A percentile compares a stretch with the other conserved stretches of the same genome.
phyloP scores from a whole-genome alignment of 139 green algal species.

The Raphidocelis subcapitata region DNA sequence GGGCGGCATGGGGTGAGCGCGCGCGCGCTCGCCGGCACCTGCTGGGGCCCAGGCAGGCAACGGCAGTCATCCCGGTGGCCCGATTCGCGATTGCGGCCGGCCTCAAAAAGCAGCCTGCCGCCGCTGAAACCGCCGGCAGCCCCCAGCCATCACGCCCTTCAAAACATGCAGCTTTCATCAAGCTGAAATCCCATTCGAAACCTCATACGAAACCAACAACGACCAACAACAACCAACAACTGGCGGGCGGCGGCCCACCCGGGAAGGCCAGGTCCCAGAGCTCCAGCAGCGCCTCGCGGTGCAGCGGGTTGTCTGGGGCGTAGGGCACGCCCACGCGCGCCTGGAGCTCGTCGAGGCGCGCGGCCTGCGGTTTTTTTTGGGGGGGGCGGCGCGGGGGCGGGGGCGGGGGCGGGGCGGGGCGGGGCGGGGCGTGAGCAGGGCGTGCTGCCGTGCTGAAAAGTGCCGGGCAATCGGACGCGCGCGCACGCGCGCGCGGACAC shows the following conservation, averaged over 20 bases:
- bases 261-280: slow-evolving; percentile 67
- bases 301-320: slow-evolving; percentile 24
- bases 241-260: neutral
- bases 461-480: neutral
- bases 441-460: neutral
- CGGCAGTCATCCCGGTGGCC: too few species aligned
- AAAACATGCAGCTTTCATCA: too few species aligned
- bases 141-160: neutral
- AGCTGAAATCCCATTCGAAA: too few species aligned
- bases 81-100: too few species aligned
- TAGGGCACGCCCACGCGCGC: slow-evolving; percentile 34
- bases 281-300: slow-evolving; percentile 45
- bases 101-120: too few species aligned
- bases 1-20: too few species aligned
- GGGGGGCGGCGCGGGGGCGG: neutral
- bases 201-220: too few species aligned
- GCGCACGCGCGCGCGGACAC: too few species aligned
- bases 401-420: neutral
- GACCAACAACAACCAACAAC: too few species aligned
- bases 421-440: neutral
- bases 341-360: slow-evolving; percentile 40
- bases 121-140: too few species aligned
- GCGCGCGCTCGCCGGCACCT: neutral
- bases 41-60: too few species aligned
- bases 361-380: slow-evolving; percentile 19